A percentile compares a stretch with the other conserved stretches of the same genome.
phyloP scores from a whole-genome alignment of 1,284 basidiomycete species.

The Rhodotorula sp. region DNA sequence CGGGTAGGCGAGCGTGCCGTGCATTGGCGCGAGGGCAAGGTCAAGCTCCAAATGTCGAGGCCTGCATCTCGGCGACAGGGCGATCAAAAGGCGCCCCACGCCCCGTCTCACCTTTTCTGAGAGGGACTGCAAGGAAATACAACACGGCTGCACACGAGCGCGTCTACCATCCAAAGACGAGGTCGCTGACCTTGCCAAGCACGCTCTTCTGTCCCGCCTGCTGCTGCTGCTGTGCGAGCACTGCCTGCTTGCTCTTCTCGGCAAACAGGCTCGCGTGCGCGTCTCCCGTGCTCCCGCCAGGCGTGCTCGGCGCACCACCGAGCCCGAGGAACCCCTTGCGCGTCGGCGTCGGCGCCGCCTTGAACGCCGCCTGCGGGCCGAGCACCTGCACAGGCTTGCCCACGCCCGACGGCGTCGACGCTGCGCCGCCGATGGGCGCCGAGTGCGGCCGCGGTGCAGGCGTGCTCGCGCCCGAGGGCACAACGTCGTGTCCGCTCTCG shows the following conservation, averaged over 20 bases:
- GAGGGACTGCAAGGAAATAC: neutral
- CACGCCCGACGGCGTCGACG: slow-evolving; percentile 14
- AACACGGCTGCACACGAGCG: no score
- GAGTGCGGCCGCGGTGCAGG: slow-evolving; percentile 1
- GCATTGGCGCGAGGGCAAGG: no score
- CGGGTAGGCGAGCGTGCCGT: no score
- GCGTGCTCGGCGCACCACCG: neutral
- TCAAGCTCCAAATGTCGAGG: no score
- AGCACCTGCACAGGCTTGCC: slow-evolving; percentile 39
- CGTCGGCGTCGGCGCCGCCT: slow-evolving; percentile 32
- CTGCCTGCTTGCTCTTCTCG: slow-evolving; percentile 41
- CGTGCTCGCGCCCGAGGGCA: neutral
- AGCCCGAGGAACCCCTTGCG: slow-evolving; percentile 29
- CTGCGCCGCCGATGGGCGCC: slow-evolving; percentile 1
- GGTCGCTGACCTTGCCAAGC: slow-evolving; percentile 41
- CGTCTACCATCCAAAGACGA: slow-evolving; percentile 42
- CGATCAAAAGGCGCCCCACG: no score
- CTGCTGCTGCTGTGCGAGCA: slow-evolving; percentile 29
- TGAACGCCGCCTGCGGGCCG: slow-evolving; percentile 40
- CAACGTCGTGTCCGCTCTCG: neutral
- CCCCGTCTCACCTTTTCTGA: neutral
- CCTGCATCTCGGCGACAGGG: no score
- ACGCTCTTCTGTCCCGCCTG: slow-evolving; percentile 37
- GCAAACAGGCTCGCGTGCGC: slow-evolving; percentile 42
- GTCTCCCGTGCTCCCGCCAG: slow-evolving; percentile 13